phyloP scores from a whole-genome alignment of 306 rosid genomes.

The Quercus dentata region DNA sequence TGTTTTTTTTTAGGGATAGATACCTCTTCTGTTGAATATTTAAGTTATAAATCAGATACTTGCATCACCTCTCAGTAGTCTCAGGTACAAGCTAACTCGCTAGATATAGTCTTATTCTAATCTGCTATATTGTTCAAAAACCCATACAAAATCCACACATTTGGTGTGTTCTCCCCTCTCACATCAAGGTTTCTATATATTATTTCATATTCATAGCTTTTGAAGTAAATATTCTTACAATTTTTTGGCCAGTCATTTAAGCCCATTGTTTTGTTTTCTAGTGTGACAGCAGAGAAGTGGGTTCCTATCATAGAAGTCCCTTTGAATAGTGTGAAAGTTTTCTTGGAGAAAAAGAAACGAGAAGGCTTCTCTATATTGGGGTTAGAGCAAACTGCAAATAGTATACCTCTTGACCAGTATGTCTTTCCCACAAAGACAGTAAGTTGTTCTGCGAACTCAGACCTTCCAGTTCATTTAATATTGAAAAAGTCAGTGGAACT shows the following conservation, averaged over 20 bases:
- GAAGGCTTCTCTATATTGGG: constrained; percentile 95
- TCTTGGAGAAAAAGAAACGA: constrained; percentile 76
- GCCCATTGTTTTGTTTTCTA: constrained; percentile 24
- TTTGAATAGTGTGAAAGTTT: constrained; percentile 68
- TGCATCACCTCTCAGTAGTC: neutral
- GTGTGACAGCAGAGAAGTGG: constrained; percentile 99
- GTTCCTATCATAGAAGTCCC: constrained; percentile 93
- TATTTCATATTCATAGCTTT: neutral
- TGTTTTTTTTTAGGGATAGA: too few relatives aligned
- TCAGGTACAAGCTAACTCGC: neutral
- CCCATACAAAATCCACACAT: neutral
- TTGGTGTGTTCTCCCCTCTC: neutral
- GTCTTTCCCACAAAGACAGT: constrained; percentile 72
- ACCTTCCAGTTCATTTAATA: constrained; percentile 8
- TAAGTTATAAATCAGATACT: neutral
- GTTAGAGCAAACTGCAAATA: constrained; percentile 96
- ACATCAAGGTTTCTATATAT: neutral
- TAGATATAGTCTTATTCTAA: neutral
- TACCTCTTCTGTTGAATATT: neutral
- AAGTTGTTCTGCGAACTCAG: constrained; percentile 21
- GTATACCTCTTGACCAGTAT: constrained; percentile 78
- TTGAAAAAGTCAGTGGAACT: neutral
- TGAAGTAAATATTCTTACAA: constrained; percentile 1
- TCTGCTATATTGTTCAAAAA: neutral
- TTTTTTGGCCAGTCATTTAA: constrained; percentile 3